A percentile compares a stretch with the other conserved stretches of the same genome.
Conservation (phyloP, 1,284 basidiomycete genomes). For the Melampsora americana region DNA sequence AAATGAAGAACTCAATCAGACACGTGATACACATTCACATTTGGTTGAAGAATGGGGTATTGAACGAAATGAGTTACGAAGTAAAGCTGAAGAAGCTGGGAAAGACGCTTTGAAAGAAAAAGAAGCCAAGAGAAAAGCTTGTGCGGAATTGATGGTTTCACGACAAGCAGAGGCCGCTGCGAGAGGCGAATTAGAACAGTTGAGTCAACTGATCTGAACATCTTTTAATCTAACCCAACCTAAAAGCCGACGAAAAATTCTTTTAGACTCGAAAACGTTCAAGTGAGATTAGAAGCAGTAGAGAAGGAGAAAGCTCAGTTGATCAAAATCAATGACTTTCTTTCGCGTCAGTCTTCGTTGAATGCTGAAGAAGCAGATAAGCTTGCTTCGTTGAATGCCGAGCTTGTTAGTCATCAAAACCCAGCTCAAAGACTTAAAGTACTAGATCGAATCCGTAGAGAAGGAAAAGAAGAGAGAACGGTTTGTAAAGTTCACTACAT, state of each 20-base stretch:
- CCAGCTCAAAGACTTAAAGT: conserved; percentile 35
- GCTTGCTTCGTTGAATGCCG: conserved; percentile 21
- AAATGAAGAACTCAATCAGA: neutral
- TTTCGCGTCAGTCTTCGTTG: conserved; percentile 21
- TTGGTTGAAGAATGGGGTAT: conserved; percentile 14
- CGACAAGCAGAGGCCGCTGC: conserved; percentile 31
- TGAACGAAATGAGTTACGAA: conserved; percentile 10
- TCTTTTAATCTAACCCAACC: too few relatives aligned
- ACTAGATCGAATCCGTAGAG: conserved; percentile 27
- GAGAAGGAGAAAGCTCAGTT: conserved; percentile 21
- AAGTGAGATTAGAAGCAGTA: conserved; percentile 19
- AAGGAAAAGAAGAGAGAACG: conserved; percentile 34
- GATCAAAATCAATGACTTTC: conserved; percentile 28
- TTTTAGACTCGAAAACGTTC: conserved; percentile 11
- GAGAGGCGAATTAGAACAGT: conserved; percentile 25
- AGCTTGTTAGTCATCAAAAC: conserved; percentile 39
- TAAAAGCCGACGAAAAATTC: neutral
- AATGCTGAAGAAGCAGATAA: conserved; percentile 37
- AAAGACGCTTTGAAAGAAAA: conserved; percentile 18
- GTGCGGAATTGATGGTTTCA: conserved; percentile 17
- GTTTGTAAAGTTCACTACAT: neutral
- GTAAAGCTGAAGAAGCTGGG: conserved; percentile 16
- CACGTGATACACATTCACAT: neutral
- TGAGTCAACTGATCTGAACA: neutral
- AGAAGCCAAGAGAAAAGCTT: conserved; percentile 13